phyloP scores from a whole-genome alignment of 2,329 filamentous ascomycete genomes.

The Hypoxylon sp. region DNA sequence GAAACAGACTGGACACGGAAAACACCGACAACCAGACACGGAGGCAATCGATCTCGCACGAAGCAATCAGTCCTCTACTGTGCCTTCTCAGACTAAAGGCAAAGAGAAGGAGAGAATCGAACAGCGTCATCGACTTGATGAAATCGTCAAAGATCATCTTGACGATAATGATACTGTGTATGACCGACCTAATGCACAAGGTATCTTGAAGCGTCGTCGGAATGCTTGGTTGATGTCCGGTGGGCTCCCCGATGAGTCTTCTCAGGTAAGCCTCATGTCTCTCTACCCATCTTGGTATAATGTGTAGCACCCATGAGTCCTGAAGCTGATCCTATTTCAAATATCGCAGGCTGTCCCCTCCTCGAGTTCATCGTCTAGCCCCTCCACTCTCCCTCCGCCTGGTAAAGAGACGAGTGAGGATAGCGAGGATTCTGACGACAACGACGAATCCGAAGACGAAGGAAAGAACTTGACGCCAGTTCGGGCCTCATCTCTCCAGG shows the following conservation, averaged over 20 bases:
- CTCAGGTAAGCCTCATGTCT: background rate
- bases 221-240: conserved; percentile 41
- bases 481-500: background rate
- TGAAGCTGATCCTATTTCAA: background rate
- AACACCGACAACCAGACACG: background rate
- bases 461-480: no score
- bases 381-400: background rate
- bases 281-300: background rate
- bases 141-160: conserved; percentile 37
- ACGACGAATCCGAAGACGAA: no score
- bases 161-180: conserved; percentile 32
- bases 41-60: background rate
- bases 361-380: background rate
- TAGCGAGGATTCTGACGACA: background rate
- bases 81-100: background rate
- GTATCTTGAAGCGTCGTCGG: background rate
- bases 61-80: background rate
- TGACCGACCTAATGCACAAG: conserved; percentile 17
- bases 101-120: background rate
- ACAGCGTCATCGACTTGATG: conserved; percentile 27
- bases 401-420: background rate
- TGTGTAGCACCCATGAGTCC: background rate
- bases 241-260: conserved; percentile 1
- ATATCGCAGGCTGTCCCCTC: background rate
- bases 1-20: background rate